These are phyloP conservation scores for Apiotrichum brassicae DNA, from an alignment of 1,284 basidiomycete genomes.

Conservation along the genomic window DNA sequence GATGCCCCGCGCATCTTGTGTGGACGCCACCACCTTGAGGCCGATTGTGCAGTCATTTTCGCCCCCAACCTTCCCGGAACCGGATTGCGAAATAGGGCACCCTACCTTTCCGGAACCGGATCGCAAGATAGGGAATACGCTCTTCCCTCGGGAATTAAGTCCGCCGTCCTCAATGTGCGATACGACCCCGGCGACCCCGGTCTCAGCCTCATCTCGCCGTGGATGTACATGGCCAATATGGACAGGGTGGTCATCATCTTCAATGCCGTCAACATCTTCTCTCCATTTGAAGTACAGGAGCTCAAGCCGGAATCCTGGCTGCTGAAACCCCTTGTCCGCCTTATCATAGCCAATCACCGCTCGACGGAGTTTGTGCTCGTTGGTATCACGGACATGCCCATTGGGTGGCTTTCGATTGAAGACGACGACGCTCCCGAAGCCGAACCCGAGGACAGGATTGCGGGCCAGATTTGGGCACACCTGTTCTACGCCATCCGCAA, in stretches of 20 bases:
- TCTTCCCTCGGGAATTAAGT: not conserved
- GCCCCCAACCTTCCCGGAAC: too few relatives aligned
- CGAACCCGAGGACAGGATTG: too few relatives aligned
- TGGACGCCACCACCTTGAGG: too few relatives aligned
- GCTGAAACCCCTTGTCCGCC: not conserved
- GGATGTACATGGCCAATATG: not conserved
- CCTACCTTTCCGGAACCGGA: too few relatives aligned
- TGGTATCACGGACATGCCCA: not conserved
- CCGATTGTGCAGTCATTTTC: too few relatives aligned
- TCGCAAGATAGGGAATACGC: not conserved
- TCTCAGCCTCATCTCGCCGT: not conserved
- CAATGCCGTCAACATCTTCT: not conserved
- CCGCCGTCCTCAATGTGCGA: not conserved
- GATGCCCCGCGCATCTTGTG: too few relatives aligned
- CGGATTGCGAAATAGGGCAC: too few relatives aligned
- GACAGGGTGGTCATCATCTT: not conserved
- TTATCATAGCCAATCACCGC: not conserved
- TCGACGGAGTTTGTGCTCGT: not conserved
- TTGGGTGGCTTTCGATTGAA: not conserved
- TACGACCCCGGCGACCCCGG: not conserved
- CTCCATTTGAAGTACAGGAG: not conserved
- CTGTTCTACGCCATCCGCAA: too few relatives aligned
- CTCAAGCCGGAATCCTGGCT: not conserved
- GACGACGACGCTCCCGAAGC: too few relatives aligned
- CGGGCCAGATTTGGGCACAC: too few relatives aligned